Evolutionary conservation across 331 rosid genomes (phyloP), one percentile per base, ranked within the genome.

Genomic region (Malus hybrid): DNA sequence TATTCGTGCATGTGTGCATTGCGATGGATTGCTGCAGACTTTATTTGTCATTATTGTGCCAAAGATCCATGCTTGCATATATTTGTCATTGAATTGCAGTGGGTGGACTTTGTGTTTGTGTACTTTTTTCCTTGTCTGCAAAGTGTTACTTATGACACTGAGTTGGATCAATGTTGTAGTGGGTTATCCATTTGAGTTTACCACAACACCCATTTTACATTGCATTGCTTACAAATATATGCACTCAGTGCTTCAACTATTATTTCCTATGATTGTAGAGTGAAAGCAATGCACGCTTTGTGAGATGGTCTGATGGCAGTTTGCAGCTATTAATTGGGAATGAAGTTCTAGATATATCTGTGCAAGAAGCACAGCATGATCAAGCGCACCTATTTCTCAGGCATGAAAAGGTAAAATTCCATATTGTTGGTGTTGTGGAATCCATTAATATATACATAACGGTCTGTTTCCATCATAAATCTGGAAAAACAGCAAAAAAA

Each of bases 281-380:
- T 50, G 96, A 95, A 87, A 95, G 99, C 87, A 95, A 95, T 81
- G 90, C 98, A 36, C 98, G 97, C 58, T 95, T 92, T 88, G 99
- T 95, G 80, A 87, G 91, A 81, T 92, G 99, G 99, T 95, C 98
- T 24, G 99, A 95, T 78, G 99, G 98, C 39, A 95, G 99, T 80
- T 65, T 95, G 82, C 98, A 95, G 85, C 78, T 95, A 70, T 74
- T 92, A 65, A 83, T 95, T 80, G 99, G 98, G 78, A 95, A 90
- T 84, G 99, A 95, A 86, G 98, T 95, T 81, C 90, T 95, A 53
- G 97, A 95, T 84, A 92, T 92, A 85, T 89, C 95, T 4, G 91
- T 89, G 86, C 99, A 92, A 82, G 97, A 92, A 73, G 99, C 97
- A 57, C 96, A 86, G 82, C 99, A 94, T 82, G 99, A 94, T 83